Base-by-base conservation (phyloP, 2,329 filamentous ascomycete species). In the Aspergillus vadensis region DNA sequence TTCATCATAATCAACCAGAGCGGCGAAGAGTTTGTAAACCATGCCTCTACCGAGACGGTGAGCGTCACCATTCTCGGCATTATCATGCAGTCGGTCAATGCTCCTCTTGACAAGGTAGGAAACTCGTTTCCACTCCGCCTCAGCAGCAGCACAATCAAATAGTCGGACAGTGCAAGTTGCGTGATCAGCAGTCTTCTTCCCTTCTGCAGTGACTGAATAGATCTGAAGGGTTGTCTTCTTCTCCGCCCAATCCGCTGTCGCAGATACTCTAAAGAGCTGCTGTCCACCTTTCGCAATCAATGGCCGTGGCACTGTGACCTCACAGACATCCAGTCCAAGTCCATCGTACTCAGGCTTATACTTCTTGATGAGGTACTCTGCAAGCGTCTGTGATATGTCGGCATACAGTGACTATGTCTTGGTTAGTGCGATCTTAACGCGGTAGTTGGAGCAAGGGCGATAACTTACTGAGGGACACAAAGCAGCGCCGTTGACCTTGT, bases 41-140 rank as follows among this genome's bases (percentile, higher is more conserved):
- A 92, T 85, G 36, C 89, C 89, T 25, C 89, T 86, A 53, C 89
- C 85, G 63, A 92, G 85, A 77, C 90, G 89, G 72, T 90, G 89
- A 27, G 89, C 88, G 58, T 85, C 83, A 41, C 89, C 89, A 36
- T 80, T 82, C 67, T 85, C 78, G 58, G 89, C 88, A 61, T 86
- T 88, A 63, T 85, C 78, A 66, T 82, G 78, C 2, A 89, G 81
- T 25, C 80, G 76, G 19, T 87, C 80, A 57, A 89, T 82, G 58
- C 87, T 85, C 21, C 81, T 82, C 68, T 86, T 85, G 71, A 94
- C 86, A 38, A 92, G 81, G 71, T 21, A 86, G 75, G 57, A 85
- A 49, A 55, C 60, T 27, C 60, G 61, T 56, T 66, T 68, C 65
- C 65, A 74, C 52, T 74, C 71, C 4, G 58, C 43, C 44, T 69